A percentile compares a stretch with the other conserved stretches of the same genome.
phyloP scores from a whole-genome alignment of 805 yeast species.

The Cyberlindnera subsufficiens region DNA sequence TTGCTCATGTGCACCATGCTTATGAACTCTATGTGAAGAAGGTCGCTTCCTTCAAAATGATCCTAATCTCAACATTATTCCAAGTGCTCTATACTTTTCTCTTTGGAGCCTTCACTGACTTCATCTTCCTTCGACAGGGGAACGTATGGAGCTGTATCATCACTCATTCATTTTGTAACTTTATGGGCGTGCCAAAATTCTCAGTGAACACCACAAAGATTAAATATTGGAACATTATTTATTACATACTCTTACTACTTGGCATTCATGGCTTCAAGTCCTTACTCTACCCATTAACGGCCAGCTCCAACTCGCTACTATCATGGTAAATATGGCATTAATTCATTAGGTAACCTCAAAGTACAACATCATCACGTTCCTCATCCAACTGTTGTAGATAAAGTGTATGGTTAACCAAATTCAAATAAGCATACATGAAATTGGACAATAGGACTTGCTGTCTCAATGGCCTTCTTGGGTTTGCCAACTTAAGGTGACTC shows the following conservation, averaged over 20 bases:
- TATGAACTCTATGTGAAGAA: constrained; percentile 35
- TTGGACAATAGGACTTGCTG: constrained; percentile 92
- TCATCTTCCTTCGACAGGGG: constrained; percentile 44
- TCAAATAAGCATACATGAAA: constrained; percentile 96
- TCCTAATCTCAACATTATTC: constrained; percentile 34
- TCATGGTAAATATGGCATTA: neutral
- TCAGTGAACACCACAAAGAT: constrained; percentile 10
- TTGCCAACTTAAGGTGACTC: constrained; percentile 89
- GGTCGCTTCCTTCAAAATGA: constrained; percentile 21
- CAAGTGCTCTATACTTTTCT: constrained; percentile 63
- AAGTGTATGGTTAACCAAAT: constrained; percentile 86
- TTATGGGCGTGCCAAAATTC: constrained; percentile 57
- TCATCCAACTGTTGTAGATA: constrained; percentile 61
- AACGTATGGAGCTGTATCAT: constrained; percentile 51
- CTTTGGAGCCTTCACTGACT: constrained; percentile 65
- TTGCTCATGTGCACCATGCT: constrained; percentile 79
- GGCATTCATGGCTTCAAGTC: constrained; percentile 38
- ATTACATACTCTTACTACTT: constrained; percentile 32
- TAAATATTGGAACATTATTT: constrained; percentile 27
- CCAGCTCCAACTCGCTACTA: neutral
- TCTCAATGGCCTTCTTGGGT: constrained; percentile 82
- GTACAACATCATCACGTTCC: constrained; percentile 6
- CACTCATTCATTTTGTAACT: constrained; percentile 65
- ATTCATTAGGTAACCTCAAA: neutral
- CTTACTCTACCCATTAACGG: constrained; percentile 18